Evolutionary conservation across 257 asterid genomes (phyloP).

Genomic region (Solanum tacnaense): DNA sequence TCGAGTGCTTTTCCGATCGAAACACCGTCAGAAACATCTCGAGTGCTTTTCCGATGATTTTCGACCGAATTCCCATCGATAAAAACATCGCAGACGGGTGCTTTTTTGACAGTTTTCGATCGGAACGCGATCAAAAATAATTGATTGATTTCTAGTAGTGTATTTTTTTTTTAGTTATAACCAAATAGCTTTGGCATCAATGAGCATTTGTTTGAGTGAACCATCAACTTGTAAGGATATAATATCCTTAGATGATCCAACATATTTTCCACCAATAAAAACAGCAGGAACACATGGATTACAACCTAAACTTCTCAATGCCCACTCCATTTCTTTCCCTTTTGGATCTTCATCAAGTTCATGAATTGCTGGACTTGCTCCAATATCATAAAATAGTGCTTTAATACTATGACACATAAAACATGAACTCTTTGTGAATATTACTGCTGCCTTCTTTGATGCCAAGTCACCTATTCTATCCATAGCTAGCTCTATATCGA

Average conservation of each 20-base stretch:
- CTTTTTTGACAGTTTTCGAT: background rate
- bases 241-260: constrained; percentile 12
- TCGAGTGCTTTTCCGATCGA: background rate
- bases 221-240: constrained; percentile 16
- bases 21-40: background rate
- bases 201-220: constrained; percentile 15
- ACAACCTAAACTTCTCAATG: constrained; percentile 8
- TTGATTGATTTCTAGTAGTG: background rate
- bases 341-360: constrained; percentile 10
- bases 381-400: constrained; percentile 8
- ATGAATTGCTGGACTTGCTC: constrained; percentile 12
- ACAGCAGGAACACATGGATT: constrained; percentile 13
- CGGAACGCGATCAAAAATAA: background rate
- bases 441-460: constrained; percentile 12
- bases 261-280: constrained; percentile 12
- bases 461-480: constrained; percentile 8
- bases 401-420: constrained; percentile 12
- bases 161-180: background rate
- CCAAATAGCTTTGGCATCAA: constrained; percentile 17
- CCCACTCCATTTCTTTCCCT: constrained; percentile 7
- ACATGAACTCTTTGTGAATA: constrained; percentile 12
- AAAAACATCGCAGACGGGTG: background rate
- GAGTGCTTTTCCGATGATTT: background rate
- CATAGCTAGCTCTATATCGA: background rate
- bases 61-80: background rate